Evolutionary conservation across 2,329 filamentous ascomycete species (phyloP), one percentile per base, ranked within the genome.

Genomic region (Xylaria sp.): DNA sequence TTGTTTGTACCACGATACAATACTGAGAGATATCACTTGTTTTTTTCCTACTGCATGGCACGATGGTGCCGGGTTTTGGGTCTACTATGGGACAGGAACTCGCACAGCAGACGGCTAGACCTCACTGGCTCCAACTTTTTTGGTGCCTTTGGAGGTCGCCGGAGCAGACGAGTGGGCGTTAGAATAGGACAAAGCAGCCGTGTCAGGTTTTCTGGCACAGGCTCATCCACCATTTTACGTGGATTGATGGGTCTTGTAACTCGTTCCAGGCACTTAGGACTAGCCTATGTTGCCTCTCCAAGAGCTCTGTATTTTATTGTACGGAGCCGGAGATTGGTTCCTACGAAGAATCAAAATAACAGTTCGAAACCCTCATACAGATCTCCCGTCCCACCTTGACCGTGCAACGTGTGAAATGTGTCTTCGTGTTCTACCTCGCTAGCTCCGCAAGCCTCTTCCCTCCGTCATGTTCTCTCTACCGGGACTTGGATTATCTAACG

Each of bases 231-330:
- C 41, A 45, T 17, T n/a, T n/a, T n/a, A n/a, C 52, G 60, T 66
- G 66, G 66, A 67, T 68, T 68, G 66, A 68, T 68, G 66, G 66
- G 65, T 60, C 61, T 67, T 63, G 66, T 52, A 56, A 60, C 50
- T 56, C 18, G 54, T 62, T 62, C 64, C 52, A 60, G 63, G 57
- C 51, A 52, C 48, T 42, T 48, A 56, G 44, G 62, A 61, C 40
- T 58, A 63, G 49, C 45, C 54, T 66, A 60, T 20, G 52, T 42
- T 54, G 52, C 55, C 53, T 59, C 52, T 61, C 60, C 55, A 44
- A 39, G 54, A 41, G n/a, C 42, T 48, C 46, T 29, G 48, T 56
- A 39, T 34, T 17, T 8, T 37, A 54, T 42, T 21, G 39, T 38
- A 37, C 45, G 42, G 40, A 44, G 24, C 21, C 11, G 50, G 58